Conservation (phyloP, 2,329 filamentous ascomycete species). For the Karstenula rhodostoma region DNA sequence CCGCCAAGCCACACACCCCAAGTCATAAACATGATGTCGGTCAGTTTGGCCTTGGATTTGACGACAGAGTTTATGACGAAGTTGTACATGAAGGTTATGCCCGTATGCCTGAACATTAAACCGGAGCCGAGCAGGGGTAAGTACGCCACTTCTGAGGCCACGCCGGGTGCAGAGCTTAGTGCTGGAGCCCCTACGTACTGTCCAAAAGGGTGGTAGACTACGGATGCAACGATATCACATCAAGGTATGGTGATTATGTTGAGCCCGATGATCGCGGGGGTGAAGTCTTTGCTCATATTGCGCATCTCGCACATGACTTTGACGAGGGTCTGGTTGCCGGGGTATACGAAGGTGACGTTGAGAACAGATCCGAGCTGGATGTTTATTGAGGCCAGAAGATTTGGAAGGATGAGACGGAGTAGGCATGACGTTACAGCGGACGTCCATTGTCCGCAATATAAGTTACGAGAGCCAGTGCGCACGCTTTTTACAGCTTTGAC, state of each 20-base stretch:
- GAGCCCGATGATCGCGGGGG: slow-evolving; percentile 67
- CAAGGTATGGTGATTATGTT: slow-evolving; percentile 66
- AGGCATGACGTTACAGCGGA: no score
- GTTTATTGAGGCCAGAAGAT: background rate
- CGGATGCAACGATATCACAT: slow-evolving; percentile 47
- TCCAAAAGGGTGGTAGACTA: slow-evolving; percentile 73
- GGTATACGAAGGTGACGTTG: slow-evolving; percentile 37
- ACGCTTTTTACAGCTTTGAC: background rate
- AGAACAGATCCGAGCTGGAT: slow-evolving; percentile 22
- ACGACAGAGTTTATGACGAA: background rate
- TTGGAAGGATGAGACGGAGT: slow-evolving; percentile 17
- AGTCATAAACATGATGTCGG: background rate
- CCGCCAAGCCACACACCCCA: background rate
- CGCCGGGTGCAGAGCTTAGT: slow-evolving; percentile 65
- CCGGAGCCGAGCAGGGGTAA: slow-evolving; percentile 61
- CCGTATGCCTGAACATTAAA: no score
- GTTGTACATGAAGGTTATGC: background rate
- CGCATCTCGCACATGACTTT: slow-evolving; percentile 25
- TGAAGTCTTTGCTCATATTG: slow-evolving; percentile 55
- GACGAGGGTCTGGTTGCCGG: slow-evolving; percentile 37
- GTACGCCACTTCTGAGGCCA: slow-evolving; percentile 71
- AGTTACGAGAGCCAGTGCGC: no score
- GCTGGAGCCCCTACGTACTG: slow-evolving; percentile 69
- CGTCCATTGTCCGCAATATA: no score
- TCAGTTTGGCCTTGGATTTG: background rate